These are phyloP conservation scores for Tuctoria greenei DNA, from an alignment of 176 grass and related monocot genomes.

Conservation along the genomic window DNA sequence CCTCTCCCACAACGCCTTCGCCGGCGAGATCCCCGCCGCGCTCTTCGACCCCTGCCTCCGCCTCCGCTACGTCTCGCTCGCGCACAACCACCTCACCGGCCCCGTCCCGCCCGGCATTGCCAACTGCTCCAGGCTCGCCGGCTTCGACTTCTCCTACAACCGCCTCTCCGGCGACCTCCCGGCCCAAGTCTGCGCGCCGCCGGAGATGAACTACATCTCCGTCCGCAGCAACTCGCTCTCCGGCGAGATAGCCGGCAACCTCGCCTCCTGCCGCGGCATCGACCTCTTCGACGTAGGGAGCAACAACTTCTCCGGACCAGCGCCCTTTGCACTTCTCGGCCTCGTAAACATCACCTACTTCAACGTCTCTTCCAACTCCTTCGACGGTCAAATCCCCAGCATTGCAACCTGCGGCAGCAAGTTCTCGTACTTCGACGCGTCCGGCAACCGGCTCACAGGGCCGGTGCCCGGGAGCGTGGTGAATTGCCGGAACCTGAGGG, in stretches of 20 bases:
- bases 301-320: slow-evolving; percentile 65
- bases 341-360: slow-evolving; percentile 88
- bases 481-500: slow-evolving; percentile 59
- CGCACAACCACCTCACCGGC: slow-evolving; percentile 75
- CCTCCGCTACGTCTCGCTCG: slow-evolving; percentile 86
- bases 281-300: slow-evolving; percentile 79
- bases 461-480: slow-evolving; percentile 47
- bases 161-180: slow-evolving; percentile 73
- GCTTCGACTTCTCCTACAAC: slow-evolving; percentile 98
- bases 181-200: slow-evolving; percentile 61
- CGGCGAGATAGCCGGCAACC: slow-evolving; percentile 50
- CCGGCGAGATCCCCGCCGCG: slow-evolving; percentile 62
- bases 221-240: slow-evolving; percentile 66
- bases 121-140: slow-evolving; percentile 64
- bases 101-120: slow-evolving; percentile 55
- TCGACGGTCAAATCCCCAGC: slow-evolving; percentile 70
- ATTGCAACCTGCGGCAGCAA: slow-evolving; percentile 54
- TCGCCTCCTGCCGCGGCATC: slow-evolving; percentile 57
- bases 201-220: slow-evolving; percentile 75
- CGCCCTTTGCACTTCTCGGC: slow-evolving; percentile 54
- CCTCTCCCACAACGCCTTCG: slow-evolving; percentile 87
- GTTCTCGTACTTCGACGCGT: slow-evolving; percentile 69
- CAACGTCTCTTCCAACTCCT: slow-evolving; percentile 85
- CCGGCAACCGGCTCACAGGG: slow-evolving; percentile 64
- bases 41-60: slow-evolving; percentile 72